Conservation (phyloP, 1,284 basidiomycete species). For the Quambalaria eucalypti region DNA sequence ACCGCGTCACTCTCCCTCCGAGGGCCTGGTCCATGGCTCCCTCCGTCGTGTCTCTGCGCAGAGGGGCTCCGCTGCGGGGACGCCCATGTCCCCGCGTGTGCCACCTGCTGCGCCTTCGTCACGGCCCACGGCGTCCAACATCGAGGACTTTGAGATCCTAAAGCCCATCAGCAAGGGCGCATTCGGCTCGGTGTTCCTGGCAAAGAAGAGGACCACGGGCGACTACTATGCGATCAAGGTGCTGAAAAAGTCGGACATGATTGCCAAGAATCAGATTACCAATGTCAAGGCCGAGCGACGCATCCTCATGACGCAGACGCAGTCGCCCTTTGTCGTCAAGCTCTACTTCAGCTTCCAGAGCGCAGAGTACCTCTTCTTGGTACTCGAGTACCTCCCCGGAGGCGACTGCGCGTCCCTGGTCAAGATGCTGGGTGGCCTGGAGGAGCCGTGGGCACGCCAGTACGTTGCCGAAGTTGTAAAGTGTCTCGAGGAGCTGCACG, state of each 20-base stretch:
- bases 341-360: constrained; percentile 52
- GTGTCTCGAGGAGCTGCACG: constrained; percentile 89
- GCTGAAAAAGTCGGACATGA: constrained; percentile 99
- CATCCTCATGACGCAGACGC: constrained; percentile 98
- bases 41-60: neutral
- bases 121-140: constrained; percentile 75
- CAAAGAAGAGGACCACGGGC: constrained; percentile 94
- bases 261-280: constrained; percentile 99
- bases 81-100: constrained; percentile 70
- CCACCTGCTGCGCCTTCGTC: constrained; percentile 67
- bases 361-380: constrained; percentile 49
- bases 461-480: constrained; percentile 93
- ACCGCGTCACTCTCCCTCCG: constrained; percentile 18
- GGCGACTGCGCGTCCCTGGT: constrained; percentile 94
- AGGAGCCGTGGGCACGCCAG: constrained; percentile 92
- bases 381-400: constrained; percentile 58
- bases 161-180: constrained; percentile 99
- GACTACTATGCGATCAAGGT: constrained; percentile 99
- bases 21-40: constrained; percentile 1
- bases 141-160: constrained; percentile 98
- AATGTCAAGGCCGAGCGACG: constrained; percentile 99
- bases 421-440: constrained; percentile 83
- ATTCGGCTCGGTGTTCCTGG: constrained; percentile 89
- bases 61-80: constrained; percentile 11
- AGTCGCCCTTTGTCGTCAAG: constrained; percentile 74